Evolutionary conservation across 2,329 filamentous ascomycete genomes (phyloP), one percentile per base, ranked within the genome.

Genomic region (Claviceps purpurea): DNA sequence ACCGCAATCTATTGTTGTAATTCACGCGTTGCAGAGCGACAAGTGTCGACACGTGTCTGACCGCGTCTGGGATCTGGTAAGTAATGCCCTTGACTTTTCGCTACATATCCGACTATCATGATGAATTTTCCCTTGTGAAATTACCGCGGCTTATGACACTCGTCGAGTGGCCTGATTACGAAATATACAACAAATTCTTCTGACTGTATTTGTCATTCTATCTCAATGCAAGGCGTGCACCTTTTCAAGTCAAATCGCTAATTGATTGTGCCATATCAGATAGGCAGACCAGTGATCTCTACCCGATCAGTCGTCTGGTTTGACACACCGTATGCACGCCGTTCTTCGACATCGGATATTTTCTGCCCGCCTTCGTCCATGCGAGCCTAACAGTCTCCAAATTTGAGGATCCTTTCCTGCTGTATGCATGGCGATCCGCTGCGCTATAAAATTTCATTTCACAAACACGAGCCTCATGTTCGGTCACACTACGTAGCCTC

Each of bases 71-170:
- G 24, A 44, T 44, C 34, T 39, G 18, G 46, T 47, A 24, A 22
- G 46, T 14, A 11, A 39, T 6, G 5, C 37, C 30, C 18, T 44
- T 45, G 4, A 5, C 10, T 11, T 26, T 7, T 39, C 38, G 4
- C 30, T 22, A 45, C 46, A 37, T 20, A 20, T 20, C 46, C 3
- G 10, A 48, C 8, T 24, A 44, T 24, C 20, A 46, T 52, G 51
- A 52, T 52, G 51, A 49, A 52, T 45, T 52, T 52, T 52, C 47
- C 41, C 46, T 46, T 52, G 47, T 49, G 51, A 52, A 49, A 52
- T 49, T 46, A 49, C 51, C 41, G 51, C 51, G 51, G 51, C 46
- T 52, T 52, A 49, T 52, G 51, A 45, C 47, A 45, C 41, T 48
- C 50, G 20, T 43, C 6, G 50, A 52, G 45, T 52, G 45, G 50